Evolutionary conservation across 192 early-diverging fungal species (phyloP).

Genomic region (Mortierella claussenii): DNA sequence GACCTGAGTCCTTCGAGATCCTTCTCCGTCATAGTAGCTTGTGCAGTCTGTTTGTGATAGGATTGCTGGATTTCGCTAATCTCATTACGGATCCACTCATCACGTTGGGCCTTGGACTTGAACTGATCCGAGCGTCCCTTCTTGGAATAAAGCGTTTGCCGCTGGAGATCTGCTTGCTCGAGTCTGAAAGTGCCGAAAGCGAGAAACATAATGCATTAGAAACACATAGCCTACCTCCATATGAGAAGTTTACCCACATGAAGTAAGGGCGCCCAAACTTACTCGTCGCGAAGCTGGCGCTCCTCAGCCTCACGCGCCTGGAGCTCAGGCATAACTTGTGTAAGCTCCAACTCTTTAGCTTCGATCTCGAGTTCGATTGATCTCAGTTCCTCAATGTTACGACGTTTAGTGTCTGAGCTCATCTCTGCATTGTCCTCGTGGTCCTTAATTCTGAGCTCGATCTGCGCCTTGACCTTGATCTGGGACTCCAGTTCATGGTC

Average conservation of each 20-base stretch:
- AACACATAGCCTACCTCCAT: no score
- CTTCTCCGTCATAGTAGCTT: slow-evolving; percentile 54
- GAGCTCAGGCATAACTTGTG: slow-evolving; percentile 71
- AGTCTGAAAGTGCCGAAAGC: slow-evolving; percentile 53
- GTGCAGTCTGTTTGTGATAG: slow-evolving; percentile 61
- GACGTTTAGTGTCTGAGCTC: slow-evolving; percentile 28
- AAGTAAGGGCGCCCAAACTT: no score
- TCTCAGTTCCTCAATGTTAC: slow-evolving; percentile 43
- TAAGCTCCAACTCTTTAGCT: slow-evolving; percentile 73
- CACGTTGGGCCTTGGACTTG: slow-evolving; percentile 76
- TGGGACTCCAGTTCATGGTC: slow-evolving; percentile 79
- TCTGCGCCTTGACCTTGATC: slow-evolving; percentile 81
- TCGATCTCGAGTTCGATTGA: slow-evolving; percentile 66
- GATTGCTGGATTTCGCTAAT: slow-evolving; percentile 71
- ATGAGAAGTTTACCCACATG: no score
- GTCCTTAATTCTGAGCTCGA: slow-evolving; percentile 84
- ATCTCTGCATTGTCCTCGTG: slow-evolving; percentile 69
- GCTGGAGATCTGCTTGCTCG: slow-evolving; percentile 72
- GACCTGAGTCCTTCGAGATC: slow-evolving; percentile 45
- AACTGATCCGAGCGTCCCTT: slow-evolving; percentile 89
- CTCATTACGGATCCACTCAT: slow-evolving; percentile 79
- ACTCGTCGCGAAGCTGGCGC: slow-evolving; percentile 71
- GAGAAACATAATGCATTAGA: background rate
- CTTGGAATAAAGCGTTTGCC: slow-evolving; percentile 83
- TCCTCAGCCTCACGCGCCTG: slow-evolving; percentile 68